These are phyloP conservation scores for Cryptococcus deneoformans DNA, from an alignment of 1,284 basidiomycete species.

Conservation along the genomic window DNA sequence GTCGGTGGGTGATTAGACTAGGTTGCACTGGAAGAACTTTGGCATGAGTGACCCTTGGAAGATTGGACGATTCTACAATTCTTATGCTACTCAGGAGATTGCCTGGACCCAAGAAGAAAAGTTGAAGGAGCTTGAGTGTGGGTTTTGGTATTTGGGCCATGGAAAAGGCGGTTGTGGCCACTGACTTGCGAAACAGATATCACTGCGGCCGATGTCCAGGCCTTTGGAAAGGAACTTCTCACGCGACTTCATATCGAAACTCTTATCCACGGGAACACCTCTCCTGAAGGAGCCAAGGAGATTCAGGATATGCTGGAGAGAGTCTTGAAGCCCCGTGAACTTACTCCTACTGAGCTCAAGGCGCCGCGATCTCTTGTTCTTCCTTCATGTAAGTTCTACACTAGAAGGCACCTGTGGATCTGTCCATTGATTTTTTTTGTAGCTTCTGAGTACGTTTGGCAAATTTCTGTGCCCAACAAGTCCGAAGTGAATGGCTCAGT, in stretches of 20 bases:
- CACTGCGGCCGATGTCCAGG: slow-evolving; percentile 67
- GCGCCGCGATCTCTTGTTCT: slow-evolving; percentile 65
- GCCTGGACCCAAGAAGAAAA: slow-evolving; percentile 81
- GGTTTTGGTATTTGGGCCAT: slow-evolving; percentile 30
- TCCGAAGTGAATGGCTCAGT: slow-evolving; percentile 84
- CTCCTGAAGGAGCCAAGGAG: slow-evolving; percentile 72
- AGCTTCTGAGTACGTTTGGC: slow-evolving; percentile 72
- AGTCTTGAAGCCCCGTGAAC: slow-evolving; percentile 60
- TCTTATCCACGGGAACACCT: slow-evolving; percentile 81
- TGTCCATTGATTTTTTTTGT: slow-evolving; percentile 5
- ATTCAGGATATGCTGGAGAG: slow-evolving; percentile 71
- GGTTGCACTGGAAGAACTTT: slow-evolving; percentile 70
- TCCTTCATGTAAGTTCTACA: slow-evolving; percentile 57
- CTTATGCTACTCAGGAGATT: slow-evolving; percentile 66
- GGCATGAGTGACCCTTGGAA: slow-evolving; percentile 79
- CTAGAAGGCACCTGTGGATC: background rate
- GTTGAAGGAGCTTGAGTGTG: slow-evolving; percentile 72
- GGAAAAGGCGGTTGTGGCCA: background rate
- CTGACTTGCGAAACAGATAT: slow-evolving; percentile 54
- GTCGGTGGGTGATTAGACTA: slow-evolving; percentile 1
- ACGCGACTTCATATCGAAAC: slow-evolving; percentile 69
- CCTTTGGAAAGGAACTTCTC: slow-evolving; percentile 64
- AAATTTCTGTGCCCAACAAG: slow-evolving; percentile 71
- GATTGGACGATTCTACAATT: slow-evolving; percentile 74
- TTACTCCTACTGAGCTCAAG: slow-evolving; percentile 58